Base-by-base conservation (phyloP, 2,329 filamentous ascomycete species). In the Cladosporium sp. region DNA sequence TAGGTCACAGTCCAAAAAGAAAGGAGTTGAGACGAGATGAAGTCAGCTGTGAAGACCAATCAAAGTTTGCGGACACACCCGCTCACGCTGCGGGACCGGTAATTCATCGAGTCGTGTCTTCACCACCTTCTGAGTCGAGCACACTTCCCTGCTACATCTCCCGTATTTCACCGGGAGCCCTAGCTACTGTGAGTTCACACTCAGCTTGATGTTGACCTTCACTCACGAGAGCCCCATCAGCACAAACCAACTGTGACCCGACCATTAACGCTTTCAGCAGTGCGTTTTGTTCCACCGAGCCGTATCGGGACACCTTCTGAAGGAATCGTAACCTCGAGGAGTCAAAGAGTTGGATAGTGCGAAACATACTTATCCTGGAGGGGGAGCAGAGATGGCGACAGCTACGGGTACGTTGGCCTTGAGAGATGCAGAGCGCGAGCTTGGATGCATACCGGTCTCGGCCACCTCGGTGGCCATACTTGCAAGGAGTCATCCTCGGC, bases 351-450 rank as follows among this genome's bases (percentile, higher is more conserved):
- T 43, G 48, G 48, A 50, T 37, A 50, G 48, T n/a, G 40, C 33
- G 31, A 19, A 50, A n/a, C 9, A 37, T 31, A 50, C 5, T 22
- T 10, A 43, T 18, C 14, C 48, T 46, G 51, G 45, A 38, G 43
- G 46, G 53, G 46, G 58, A 55, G 48, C 46, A 53, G 54, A 50
- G 22, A 60, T 60, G 58, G 58, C 58, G 33, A 60, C 58, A 55
- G 54, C 58, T 49, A 56, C 56, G 50, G 58, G 58, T 60, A 56
- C 53, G 48, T 50, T 43, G 40, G 22, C 37, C 16, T 16, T 50
- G 18, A 10, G 35, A 22, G 32, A 16, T 22, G 32, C 14, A 16
- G 9, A 3, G 32, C n/a, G 43, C 32, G 37, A 33, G 48, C 40
- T 31, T 16, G 18, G 16, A 22, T 18, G 16, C 9, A 16, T 42